These are phyloP conservation scores for Tilletiaria anomala DNA, from an alignment of 1,284 basidiomycete species.

Conservation along the genomic window DNA sequence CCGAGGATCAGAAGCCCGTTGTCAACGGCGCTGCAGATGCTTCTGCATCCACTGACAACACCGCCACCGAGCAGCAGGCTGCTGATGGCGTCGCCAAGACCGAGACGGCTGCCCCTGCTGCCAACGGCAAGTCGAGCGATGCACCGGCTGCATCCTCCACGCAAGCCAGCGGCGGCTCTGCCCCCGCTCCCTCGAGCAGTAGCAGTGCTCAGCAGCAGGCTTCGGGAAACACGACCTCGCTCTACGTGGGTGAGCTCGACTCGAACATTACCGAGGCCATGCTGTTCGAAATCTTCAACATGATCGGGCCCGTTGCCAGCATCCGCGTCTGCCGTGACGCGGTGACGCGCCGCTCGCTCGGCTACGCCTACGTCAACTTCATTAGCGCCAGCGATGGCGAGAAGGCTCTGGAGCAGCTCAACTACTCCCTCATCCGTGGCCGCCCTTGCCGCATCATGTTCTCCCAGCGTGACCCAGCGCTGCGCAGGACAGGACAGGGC, in stretches of 20 bases:
- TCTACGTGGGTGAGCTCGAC: slow-evolving; percentile 98
- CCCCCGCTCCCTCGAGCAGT: slow-evolving; percentile 9
- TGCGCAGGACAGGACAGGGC: slow-evolving; percentile 98
- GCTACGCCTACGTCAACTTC: slow-evolving; percentile 99
- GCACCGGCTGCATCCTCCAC: slow-evolving; percentile 8
- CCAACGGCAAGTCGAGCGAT: slow-evolving; percentile 5
- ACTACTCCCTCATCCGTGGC: slow-evolving; percentile 97
- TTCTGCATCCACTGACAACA: slow-evolving; percentile 3
- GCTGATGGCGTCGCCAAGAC: slow-evolving; percentile 15
- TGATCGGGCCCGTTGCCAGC: slow-evolving; percentile 97
- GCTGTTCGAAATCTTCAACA: slow-evolving; percentile 99
- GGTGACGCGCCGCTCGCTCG: slow-evolving; percentile 95
- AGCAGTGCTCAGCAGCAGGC: slow-evolving; percentile 7
- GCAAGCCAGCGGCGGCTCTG: slow-evolving; percentile 7
- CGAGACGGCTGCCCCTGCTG: slow-evolving; percentile 10
- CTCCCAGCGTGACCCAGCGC: slow-evolving; percentile 97
- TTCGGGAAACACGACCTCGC: slow-evolving; percentile 49
- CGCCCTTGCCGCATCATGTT: slow-evolving; percentile 99
- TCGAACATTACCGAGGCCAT: slow-evolving; percentile 95
- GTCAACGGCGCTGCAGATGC: slow-evolving; percentile 5
- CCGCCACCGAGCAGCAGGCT: slow-evolving; percentile 30
- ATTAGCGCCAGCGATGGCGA: slow-evolving; percentile 94
- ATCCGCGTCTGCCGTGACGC: slow-evolving; percentile 99
- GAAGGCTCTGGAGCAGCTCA: slow-evolving; percentile 96
- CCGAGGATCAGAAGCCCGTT: slow-evolving; percentile 3